Conservation (phyloP, 306 rosid species). For the Pyrus communis region DNA sequence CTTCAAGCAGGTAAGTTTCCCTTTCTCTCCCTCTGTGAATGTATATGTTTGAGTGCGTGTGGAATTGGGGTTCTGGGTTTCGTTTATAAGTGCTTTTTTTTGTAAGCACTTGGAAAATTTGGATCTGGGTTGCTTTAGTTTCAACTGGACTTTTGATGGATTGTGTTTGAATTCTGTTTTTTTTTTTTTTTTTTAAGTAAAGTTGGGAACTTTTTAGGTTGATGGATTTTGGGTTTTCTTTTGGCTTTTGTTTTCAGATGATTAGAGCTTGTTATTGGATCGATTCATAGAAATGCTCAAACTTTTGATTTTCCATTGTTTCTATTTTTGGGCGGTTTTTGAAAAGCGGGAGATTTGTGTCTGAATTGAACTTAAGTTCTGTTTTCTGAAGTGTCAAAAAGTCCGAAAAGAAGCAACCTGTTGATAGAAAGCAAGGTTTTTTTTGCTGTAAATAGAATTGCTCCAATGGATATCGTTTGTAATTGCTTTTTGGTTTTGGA, state of each 20-base stretch:
- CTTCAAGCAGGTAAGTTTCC: conserved; percentile 8
- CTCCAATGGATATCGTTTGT: background rate
- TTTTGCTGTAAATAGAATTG: background rate
- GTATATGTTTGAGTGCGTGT: background rate
- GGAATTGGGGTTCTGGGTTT: conserved; percentile 11
- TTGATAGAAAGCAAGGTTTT: background rate
- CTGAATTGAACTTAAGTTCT: background rate
- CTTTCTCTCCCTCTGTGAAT: background rate
- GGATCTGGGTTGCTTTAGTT: conserved; percentile 43
- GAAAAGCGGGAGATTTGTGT: background rate
- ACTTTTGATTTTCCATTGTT: background rate
- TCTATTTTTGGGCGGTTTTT: background rate
- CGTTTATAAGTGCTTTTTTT: background rate
- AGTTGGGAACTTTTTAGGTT: conserved; percentile 17
- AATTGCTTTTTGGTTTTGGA: background rate
- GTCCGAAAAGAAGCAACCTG: background rate
- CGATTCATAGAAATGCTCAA: background rate
- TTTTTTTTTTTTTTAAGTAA: background rate
- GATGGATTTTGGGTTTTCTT: conserved; percentile 21
- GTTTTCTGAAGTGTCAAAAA: conserved; percentile 3
- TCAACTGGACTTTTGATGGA: conserved; percentile 20
- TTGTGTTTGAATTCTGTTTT: conserved; percentile 11
- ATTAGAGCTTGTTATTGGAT: conserved; percentile 3
- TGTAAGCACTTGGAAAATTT: background rate
- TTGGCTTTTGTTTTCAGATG: background rate